Percentiles rank a stretch among this genome's conserved stretches.
These are phyloP conservation scores for Mortierella polycephala DNA, from an alignment of 371 early-diverging fungal genomes.

Conservation along the genomic window DNA sequence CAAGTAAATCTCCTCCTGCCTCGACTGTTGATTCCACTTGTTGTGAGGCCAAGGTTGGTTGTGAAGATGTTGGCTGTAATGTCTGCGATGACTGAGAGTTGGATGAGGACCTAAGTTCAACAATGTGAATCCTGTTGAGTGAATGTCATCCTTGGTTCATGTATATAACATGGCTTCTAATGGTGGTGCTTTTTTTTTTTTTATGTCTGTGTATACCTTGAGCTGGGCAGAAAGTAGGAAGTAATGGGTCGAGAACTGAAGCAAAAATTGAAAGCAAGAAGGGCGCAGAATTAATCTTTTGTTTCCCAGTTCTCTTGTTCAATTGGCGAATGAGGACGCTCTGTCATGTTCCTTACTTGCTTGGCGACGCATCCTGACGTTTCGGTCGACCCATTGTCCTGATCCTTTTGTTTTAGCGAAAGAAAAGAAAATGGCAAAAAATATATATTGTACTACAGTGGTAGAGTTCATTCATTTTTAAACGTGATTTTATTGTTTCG, in stretches of 20 bases:
- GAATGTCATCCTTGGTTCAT: too few relatives aligned
- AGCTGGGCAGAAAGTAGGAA: constrained; percentile 20
- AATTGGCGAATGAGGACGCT: too few relatives aligned
- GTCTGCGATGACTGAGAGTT: background rate
- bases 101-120: background rate
- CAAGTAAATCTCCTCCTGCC: background rate
- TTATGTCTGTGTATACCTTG: background rate
- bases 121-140: background rate
- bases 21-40: background rate
- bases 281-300: too few relatives aligned
- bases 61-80: background rate
- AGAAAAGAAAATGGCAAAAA: too few relatives aligned
- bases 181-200: background rate
- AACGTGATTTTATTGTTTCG: background rate
- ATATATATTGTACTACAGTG: too few relatives aligned
- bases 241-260: constrained; percentile 20
- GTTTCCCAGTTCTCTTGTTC: too few relatives aligned
- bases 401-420: too few relatives aligned
- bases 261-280: background rate
- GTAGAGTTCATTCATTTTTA: background rate
- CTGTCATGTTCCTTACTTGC: too few relatives aligned
- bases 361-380: too few relatives aligned
- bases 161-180: background rate
- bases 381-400: too few relatives aligned
- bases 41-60: background rate